Percentiles rank a stretch among this genome's conserved stretches.
phyloP scores from a whole-genome alignment of 495 filamentous ascomycete genomes.

The Cercophora samala region DNA sequence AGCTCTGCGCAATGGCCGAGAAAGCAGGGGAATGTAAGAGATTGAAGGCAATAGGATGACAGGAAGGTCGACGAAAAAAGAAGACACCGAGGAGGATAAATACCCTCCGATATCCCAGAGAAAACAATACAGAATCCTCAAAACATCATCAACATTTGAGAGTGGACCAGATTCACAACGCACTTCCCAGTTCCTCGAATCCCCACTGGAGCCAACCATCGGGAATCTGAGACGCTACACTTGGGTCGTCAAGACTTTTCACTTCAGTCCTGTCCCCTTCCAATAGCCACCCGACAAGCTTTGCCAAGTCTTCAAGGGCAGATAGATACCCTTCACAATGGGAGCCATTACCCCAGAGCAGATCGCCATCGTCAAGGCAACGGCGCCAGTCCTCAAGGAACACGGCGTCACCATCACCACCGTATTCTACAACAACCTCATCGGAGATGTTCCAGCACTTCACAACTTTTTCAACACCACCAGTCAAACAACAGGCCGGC shows the following conservation, averaged over 20 bases:
- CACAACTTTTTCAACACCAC: conserved; percentile 65
- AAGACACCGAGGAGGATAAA: conserved; percentile 9
- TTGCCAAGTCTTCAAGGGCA: not conserved
- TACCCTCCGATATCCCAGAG: conserved; percentile 2
- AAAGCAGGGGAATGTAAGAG: not conserved
- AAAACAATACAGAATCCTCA: not conserved
- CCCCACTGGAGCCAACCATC: not conserved
- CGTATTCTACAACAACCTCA: conserved; percentile 66
- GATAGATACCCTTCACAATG: conserved; percentile 11
- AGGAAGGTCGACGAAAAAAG: not conserved
- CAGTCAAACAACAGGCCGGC: conserved; percentile 62
- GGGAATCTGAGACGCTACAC: conserved; percentile 1
- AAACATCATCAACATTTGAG: not conserved
- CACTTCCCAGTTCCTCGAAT: not conserved
- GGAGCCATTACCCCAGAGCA: conserved; percentile 40
- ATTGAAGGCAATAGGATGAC: not conserved
- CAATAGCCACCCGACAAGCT: not conserved
- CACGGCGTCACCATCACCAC: conserved; percentile 65
- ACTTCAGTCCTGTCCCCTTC: not conserved
- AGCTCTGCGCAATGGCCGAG: conserved; percentile 3
- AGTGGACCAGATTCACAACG: not conserved
- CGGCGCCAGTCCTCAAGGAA: conserved; percentile 59
- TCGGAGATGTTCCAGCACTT: conserved; percentile 58
- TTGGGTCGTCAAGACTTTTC: conserved; percentile 7
- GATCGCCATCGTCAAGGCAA: conserved; percentile 56